Conservation (phyloP, 345 rosid genomes). For the Corchorus olitorius region DNA sequence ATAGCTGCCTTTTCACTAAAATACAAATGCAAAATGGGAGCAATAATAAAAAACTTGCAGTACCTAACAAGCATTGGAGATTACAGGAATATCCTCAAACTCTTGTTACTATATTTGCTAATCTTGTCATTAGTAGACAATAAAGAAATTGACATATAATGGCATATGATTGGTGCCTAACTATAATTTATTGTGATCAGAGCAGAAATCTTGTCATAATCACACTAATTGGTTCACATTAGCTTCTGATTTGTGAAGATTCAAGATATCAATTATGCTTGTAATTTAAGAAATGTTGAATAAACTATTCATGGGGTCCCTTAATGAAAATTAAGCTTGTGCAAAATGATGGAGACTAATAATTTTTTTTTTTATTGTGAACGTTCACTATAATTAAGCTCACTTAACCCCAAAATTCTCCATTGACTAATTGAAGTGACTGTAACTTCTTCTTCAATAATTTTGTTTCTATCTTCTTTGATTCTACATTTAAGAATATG, state of each 20-base stretch:
- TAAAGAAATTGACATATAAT: neutral
- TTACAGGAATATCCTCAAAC: slow-evolving; percentile 11
- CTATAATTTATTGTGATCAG: neutral
- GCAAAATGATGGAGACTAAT: neutral
- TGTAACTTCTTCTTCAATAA: neutral
- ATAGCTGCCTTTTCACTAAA: neutral
- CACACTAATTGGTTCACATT: slow-evolving; percentile 3
- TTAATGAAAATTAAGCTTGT: neutral
- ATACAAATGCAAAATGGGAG: neutral
- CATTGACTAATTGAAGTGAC: neutral
- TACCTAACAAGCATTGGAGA: slow-evolving; percentile 7
- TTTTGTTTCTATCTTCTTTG: neutral
- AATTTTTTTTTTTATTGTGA: neutral
- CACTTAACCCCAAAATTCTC: neutral
- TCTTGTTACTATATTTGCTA: slow-evolving; percentile 9
- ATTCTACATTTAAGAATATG: neutral
- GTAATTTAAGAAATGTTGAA: neutral
- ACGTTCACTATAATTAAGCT: neutral
- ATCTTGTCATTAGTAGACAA: neutral
- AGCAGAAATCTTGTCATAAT: slow-evolving; percentile 13
- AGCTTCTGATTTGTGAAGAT: slow-evolving; percentile 6
- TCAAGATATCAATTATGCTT: slow-evolving; percentile 5
- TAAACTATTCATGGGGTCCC: slow-evolving; percentile 9
- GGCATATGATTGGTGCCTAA: slow-evolving; percentile 11
- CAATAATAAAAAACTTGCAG: neutral